Evolutionary conservation across 2,329 filamentous ascomycete species (phyloP), one percentile per base, ranked within the genome.

Genomic region (Herpotrichia juniperi): DNA sequence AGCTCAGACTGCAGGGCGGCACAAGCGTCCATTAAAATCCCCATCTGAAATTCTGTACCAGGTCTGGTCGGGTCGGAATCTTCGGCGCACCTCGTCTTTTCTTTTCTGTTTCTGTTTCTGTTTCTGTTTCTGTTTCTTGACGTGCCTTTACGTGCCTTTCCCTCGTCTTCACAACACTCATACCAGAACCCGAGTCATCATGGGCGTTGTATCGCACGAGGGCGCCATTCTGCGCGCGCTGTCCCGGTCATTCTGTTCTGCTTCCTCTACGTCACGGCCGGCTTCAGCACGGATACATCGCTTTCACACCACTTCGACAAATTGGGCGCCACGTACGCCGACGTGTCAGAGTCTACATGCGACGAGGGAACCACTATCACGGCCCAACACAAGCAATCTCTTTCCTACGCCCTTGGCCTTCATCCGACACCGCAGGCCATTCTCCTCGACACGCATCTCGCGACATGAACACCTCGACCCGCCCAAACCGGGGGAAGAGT

Each of bases 401-500:
- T 28, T 21, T 17, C 14, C 19, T 35, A 12, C 12, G 12, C 22
- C 25, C 11, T 14, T 34, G 2, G 10, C 31, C 22, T 51, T 50
- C 22, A 30, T 52, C 40, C 57, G 46, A 16, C 42, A 50, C 32
- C 62, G 58, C 39, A 66, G 87, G 67, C 74, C 72, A 48, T 94
- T 97, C 72, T 89, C 88, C 35, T 84, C 82, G 10, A 87, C 87
- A 4, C 69, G 83, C 10, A 67, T 78, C 50, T 74, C 77, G 48
- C 77, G 74, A 44, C 94, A 99, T 74, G 91, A 89, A 42, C 91
- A 97, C 73, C 77, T 97, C 63, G 85, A 87, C 50, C 84, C 89
- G 25, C 93, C 94, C 1, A 93, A 93, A 76, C 84, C 91, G 0
- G 94, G 94, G 42, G 91, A 97, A 82, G 94, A 97, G 91, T 96